Percentiles rank a stretch among this genome's conserved stretches.
These are phyloP conservation scores for Vigna unguiculata DNA, from an alignment of 306 rosid genomes.

Conservation along the genomic window DNA sequence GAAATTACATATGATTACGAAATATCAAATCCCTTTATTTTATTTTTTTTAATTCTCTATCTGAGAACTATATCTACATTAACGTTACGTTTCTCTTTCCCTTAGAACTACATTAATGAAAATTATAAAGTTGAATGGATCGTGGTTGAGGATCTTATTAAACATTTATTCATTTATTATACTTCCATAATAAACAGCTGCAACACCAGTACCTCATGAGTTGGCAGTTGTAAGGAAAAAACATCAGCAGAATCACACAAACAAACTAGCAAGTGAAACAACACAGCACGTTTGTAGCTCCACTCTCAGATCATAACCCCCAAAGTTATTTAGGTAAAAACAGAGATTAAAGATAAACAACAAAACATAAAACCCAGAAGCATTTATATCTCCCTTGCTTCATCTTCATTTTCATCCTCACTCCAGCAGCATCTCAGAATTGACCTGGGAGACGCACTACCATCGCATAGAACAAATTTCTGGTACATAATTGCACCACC, in stretches of 20 bases:
- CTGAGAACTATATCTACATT: no score
- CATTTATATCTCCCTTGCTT: constrained; percentile 50
- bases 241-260: background rate
- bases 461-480: constrained; percentile 54
- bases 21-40: no score
- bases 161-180: background rate
- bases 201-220: no score
- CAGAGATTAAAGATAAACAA: constrained; percentile 16
- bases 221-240: background rate
- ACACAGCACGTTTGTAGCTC: background rate
- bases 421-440: constrained; percentile 82
- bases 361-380: constrained; percentile 19
- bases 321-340: constrained; percentile 37
- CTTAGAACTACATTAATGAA: no score
- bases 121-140: no score
- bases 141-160: no score
- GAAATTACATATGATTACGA: no score
- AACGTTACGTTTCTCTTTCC: no score
- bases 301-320: constrained; percentile 50
- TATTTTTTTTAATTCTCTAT: no score
- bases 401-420: constrained; percentile 83
- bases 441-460: constrained; percentile 77
- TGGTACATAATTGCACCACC: constrained; percentile 64
- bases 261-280: background rate
- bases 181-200: background rate